Conservation (phyloP, 306 rosid genomes). For the Castanea sativa region DNA sequence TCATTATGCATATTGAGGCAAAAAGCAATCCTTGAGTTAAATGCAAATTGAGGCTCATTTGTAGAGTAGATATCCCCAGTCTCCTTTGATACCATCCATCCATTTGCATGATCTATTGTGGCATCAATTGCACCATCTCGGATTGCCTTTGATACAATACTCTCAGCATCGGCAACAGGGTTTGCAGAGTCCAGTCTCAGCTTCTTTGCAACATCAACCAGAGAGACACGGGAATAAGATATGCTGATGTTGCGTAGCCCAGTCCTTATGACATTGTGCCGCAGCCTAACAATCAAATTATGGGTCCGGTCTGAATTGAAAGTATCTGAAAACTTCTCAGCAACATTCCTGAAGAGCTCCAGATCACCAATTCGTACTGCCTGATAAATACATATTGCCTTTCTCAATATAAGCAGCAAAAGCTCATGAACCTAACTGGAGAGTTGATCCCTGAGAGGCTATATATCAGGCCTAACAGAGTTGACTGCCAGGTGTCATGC, state of each 20-base stretch:
- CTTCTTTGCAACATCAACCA: slow-evolving; percentile 84
- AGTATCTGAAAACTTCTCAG: slow-evolving; percentile 74
- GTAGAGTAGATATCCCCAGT: slow-evolving; percentile 98
- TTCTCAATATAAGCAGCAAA: slow-evolving; percentile 15
- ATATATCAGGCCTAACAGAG: neutral
- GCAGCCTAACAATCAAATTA: slow-evolving; percentile 89
- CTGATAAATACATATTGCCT: slow-evolving; percentile 38
- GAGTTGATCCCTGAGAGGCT: neutral
- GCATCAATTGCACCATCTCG: slow-evolving; percentile 85
- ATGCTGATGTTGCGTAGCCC: slow-evolving; percentile 96
- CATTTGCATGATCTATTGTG: slow-evolving; percentile 74
- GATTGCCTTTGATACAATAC: slow-evolving; percentile 95
- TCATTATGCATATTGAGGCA: slow-evolving; percentile 98
- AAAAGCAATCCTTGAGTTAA: slow-evolving; percentile 91
- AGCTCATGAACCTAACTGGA: neutral
- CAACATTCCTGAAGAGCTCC: slow-evolving; percentile 87
- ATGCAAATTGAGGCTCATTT: slow-evolving; percentile 90
- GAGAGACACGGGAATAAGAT: slow-evolving; percentile 91
- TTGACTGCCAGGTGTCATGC: neutral
- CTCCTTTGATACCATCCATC: slow-evolving; percentile 97
- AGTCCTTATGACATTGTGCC: slow-evolving; percentile 94
- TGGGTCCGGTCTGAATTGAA: slow-evolving; percentile 78
- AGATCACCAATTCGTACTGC: slow-evolving; percentile 97
- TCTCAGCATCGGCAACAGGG: slow-evolving; percentile 81
- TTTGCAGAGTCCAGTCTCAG: slow-evolving; percentile 80